Evolutionary conservation across 495 filamentous ascomycete genomes (phyloP).

Genomic region (Filosporella fistucella): DNA sequence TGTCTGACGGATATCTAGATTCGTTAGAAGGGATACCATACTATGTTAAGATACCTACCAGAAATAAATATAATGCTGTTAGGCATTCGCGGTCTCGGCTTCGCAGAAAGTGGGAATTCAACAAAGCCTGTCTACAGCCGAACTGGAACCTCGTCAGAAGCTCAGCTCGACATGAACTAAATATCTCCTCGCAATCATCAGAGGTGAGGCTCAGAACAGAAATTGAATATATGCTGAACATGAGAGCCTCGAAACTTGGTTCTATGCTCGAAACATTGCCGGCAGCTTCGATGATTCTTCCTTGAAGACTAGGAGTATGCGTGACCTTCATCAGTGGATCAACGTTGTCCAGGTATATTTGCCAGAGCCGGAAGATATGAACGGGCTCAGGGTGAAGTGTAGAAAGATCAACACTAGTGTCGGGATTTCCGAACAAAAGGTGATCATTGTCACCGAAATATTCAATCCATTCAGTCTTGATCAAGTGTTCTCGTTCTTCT

Average conservation of each 20-base stretch:
- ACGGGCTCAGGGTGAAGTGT: slow-evolving; percentile 58
- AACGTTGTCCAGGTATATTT: slow-evolving; percentile 62
- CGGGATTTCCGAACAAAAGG: slow-evolving; percentile 25
- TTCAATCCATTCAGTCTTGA: slow-evolving; percentile 5
- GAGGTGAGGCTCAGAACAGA: slow-evolving; percentile 39
- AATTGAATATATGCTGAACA: slow-evolving; percentile 51
- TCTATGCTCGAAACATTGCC: slow-evolving; percentile 32
- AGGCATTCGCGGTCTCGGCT: slow-evolving; percentile 49
- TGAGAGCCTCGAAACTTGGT: slow-evolving; percentile 42
- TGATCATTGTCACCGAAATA: slow-evolving; percentile 16
- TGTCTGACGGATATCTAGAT: slow-evolving; percentile 44
- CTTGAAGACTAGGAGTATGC: slow-evolving; percentile 58
- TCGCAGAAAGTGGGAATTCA: slow-evolving; percentile 43
- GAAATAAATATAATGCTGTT: slow-evolving; percentile 55
- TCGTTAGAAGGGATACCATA: slow-evolving; percentile 18
- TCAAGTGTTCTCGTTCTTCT: slow-evolving; percentile 8
- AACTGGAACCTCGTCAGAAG: slow-evolving; percentile 39
- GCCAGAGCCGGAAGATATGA: slow-evolving; percentile 70
- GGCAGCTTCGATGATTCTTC: slow-evolving; percentile 35
- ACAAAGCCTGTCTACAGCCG: slow-evolving; percentile 39
- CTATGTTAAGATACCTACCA: slow-evolving; percentile 36
- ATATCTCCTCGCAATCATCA: slow-evolving; percentile 40
- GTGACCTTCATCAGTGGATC: slow-evolving; percentile 66
- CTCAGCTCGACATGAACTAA: slow-evolving; percentile 38
- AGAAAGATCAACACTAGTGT: slow-evolving; percentile 14